Evolutionary conservation across 352 stramenopile species (phyloP), one percentile per base, ranked within the genome.

Genomic region (Stephanocyclus meneghinianus): DNA sequence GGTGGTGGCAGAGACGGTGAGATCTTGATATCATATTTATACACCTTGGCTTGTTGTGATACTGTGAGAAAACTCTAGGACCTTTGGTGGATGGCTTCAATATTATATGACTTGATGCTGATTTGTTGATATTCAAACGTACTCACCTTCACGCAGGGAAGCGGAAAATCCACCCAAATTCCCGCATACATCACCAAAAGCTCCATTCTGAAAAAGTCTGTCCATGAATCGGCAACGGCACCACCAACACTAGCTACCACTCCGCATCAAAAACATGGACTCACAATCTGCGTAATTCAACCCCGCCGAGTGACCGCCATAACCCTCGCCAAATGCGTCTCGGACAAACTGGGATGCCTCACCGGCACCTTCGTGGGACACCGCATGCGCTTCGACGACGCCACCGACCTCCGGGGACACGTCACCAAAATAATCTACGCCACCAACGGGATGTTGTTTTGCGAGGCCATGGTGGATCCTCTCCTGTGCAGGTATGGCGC

Each of bases 201-300:
- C 48, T 65, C 65, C 15, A 75, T 83, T 37, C 26, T 75, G 2
- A 78, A 42, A 76, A 80, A 71, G 59, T 65, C 51, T 45, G 51
- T 60, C 53, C 65, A 75, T 67, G 16, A 15, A 44, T 21, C 51
- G 65, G 16, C 56, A 40, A 29, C 42, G 16, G 40, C 57, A 48
- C 63, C 30, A 35, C 32, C 57, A 40, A 40, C 35, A 8, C 0
- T 1, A 40, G 21, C 21, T 26, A 26, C 21, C 48, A 2, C 40
- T 0, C 56, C 51, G 2, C 60, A 78, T 42, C 45, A 55, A 56
- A 72, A 74, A 47, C 78, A 83, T 30, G 83, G 76, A 40, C 76
- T 70, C 29, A 98, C 98, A 11, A 98, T 99, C 66, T 96, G 96
- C 0, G 98, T 98, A 70, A 99, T 97, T 13, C 97, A 99, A 91